Evolutionary conservation across 2,329 filamentous ascomycete genomes (phyloP).

Genomic region (Aspergillus amoenus): DNA sequence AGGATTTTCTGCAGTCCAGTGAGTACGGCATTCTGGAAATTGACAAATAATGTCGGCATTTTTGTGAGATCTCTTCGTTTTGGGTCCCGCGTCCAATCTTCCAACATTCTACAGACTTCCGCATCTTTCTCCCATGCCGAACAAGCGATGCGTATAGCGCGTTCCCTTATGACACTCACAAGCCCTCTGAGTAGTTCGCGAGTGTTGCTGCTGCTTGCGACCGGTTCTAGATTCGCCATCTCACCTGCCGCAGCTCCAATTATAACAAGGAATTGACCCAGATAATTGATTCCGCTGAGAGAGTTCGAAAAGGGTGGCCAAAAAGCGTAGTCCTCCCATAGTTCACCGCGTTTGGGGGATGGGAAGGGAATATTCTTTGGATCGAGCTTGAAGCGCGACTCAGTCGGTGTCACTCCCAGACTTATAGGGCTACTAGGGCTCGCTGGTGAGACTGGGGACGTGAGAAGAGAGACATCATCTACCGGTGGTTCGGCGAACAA

Average conservation of each 20-base stretch:
- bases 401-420: conserved; percentile 55
- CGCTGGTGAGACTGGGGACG: conserved; percentile 71
- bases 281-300: conserved; percentile 84
- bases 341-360: conserved; percentile 74
- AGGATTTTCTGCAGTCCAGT: conserved; percentile 91
- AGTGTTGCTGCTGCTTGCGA: conserved; percentile 56
- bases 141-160: conserved; percentile 81
- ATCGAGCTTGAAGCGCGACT: conserved; percentile 78
- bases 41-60: conserved; percentile 82
- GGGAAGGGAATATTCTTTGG: conserved; percentile 72
- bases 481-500: conserved; percentile 88
- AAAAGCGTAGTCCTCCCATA: conserved; percentile 93
- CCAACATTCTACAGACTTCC: conserved; percentile 85
- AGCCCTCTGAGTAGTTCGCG: conserved; percentile 73
- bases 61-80: conserved; percentile 85
- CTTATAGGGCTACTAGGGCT: conserved; percentile 65
- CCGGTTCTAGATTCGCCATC: conserved; percentile 71
- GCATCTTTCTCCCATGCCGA: conserved; percentile 92
- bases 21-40: conserved; percentile 80
- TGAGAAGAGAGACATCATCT: conserved; percentile 84
- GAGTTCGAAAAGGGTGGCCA: conserved; percentile 95
- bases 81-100: conserved; percentile 85
- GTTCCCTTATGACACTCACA: conserved; percentile 76
- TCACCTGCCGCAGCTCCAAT: conserved; percentile 86
- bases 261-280: conserved; percentile 76